Base-by-base conservation (phyloP, 2,329 filamentous ascomycete species). In the Fusarium veterinarium region DNA sequence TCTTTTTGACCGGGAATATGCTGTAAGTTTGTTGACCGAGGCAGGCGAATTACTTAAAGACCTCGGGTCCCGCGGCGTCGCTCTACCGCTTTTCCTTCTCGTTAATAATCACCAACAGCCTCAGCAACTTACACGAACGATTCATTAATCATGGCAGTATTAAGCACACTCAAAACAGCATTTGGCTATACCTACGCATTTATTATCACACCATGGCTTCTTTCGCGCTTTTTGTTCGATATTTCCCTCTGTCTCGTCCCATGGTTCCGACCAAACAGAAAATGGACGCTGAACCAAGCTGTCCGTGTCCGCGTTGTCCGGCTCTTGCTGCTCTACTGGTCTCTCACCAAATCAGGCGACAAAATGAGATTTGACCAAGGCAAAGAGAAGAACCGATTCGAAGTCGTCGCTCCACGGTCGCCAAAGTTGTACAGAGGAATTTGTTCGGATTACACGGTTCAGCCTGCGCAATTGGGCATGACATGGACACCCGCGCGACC, bases 271-370 rank as follows among this genome's bases (percentile, higher is more conserved):
- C 73, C 73, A 0, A 46, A 46, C 0, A 55, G 17, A 16, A 17
- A 71, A 44, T 76, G 71, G 73, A 60, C 73, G 0, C n/a, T 68
- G 16, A 65, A 55, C 9, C 71, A 75, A 46, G 73, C 73, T 19
- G 48, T 59, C 6, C 73, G 73, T n/a, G 55, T 75, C 16, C 73
- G 71, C 3, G 57, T 74, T 3, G 66, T 74, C 13, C 65, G 64
- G 30, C 53, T 75, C 14, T n/a, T 70, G 8, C 53, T 75, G 5
- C 64, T 74, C 3, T 76, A 74, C 68, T 76, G 71, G 73, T 75
- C 73, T 5, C 41, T 75, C 12, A 52, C 60, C 14, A 58, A 59
- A 8, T 51, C 62, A 10, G 73, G 73, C 9, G 62, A 75, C 30
- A 52, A 46, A 11, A 35, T 70, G 35, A 57, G 13, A 4, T 55